phyloP scores from a whole-genome alignment of 2,329 filamentous ascomycete species.

The Colletotrichum gloeosporioides region DNA sequence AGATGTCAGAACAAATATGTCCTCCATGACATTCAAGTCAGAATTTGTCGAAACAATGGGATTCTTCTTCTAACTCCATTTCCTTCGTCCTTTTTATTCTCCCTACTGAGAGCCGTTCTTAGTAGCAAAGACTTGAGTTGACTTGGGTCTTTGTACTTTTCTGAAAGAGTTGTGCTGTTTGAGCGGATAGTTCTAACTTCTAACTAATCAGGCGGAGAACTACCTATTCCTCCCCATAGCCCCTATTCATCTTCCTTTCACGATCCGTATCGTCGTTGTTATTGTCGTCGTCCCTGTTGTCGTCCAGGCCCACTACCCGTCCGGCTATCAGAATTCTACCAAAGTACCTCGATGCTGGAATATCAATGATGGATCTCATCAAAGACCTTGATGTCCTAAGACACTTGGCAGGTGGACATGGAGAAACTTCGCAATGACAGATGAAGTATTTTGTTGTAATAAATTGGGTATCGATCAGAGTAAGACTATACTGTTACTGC shows the following conservation, averaged over 20 bases:
- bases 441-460: not conserved
- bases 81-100: too few species aligned
- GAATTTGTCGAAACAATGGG: not conserved
- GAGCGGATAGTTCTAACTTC: too few species aligned
- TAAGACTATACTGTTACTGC: not conserved
- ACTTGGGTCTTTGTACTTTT: too few species aligned
- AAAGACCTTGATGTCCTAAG: not conserved
- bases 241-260: too few species aligned
- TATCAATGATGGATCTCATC: not conserved
- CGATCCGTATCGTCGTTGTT: too few species aligned
- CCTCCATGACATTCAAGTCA: rapidly evolving
- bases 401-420: not conserved
- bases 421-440: not conserved
- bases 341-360: not conserved
- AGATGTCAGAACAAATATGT: not conserved
- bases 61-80: too few species aligned
- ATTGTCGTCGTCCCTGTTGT: not conserved
- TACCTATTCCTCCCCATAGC: too few species aligned
- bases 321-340: too few species aligned
- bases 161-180: too few species aligned
- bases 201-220: too few species aligned
- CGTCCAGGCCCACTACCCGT: not conserved
- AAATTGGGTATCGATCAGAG: rapidly evolving
- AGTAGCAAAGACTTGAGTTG: not conserved
- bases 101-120: not conserved